Percentiles rank a stretch among this genome's conserved stretches.
Evolutionary conservation across 2,329 filamentous ascomycete genomes (phyloP).

Genomic region (Diplocarpon mali): DNA sequence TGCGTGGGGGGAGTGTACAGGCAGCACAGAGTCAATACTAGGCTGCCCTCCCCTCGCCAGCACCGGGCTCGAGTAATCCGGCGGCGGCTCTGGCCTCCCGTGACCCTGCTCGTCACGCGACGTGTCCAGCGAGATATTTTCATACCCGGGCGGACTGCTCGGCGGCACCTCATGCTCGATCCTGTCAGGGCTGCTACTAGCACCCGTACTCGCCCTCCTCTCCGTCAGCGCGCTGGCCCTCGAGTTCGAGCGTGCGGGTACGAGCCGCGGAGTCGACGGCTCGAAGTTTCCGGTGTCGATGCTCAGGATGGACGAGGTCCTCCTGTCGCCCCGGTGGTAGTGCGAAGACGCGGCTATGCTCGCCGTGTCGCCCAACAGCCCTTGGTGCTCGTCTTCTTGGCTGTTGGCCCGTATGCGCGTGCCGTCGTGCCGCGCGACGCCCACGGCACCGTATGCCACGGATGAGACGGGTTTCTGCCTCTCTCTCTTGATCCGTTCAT

Average conservation of each 20-base stretch:
- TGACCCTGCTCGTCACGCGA: conserved; percentile 9
- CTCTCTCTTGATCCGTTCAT: conserved; percentile 44
- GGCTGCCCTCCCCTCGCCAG: conserved; percentile 13
- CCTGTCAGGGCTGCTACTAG: conserved; percentile 25
- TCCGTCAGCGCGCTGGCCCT: conserved; percentile 30
- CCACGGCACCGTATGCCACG: conserved; percentile 67
- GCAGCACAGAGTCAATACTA: neutral
- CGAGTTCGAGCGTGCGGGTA: conserved; percentile 34
- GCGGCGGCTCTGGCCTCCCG: conserved; percentile 18
- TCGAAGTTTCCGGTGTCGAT: conserved; percentile 36
- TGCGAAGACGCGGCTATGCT: conserved; percentile 28
- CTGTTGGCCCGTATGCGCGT: conserved; percentile 64
- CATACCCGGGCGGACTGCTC: conserved; percentile 25
- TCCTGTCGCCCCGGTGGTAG: conserved; percentile 36
- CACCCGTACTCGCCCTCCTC: conserved; percentile 4
- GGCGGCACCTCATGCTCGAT: conserved; percentile 23
- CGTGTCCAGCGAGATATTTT: conserved; percentile 24
- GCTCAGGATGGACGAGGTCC: conserved; percentile 45
- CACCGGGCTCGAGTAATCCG: conserved; percentile 22
- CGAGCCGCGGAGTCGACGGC: conserved; percentile 31
- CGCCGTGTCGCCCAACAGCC: conserved; percentile 61
- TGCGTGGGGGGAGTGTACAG: neutral
- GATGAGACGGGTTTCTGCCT: conserved; percentile 60
- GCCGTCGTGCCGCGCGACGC: conserved; percentile 67
- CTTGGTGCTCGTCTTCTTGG: conserved; percentile 59